Conservation (phyloP, 371 early-diverging fungal species). For the Rhizopus delemar region DNA sequence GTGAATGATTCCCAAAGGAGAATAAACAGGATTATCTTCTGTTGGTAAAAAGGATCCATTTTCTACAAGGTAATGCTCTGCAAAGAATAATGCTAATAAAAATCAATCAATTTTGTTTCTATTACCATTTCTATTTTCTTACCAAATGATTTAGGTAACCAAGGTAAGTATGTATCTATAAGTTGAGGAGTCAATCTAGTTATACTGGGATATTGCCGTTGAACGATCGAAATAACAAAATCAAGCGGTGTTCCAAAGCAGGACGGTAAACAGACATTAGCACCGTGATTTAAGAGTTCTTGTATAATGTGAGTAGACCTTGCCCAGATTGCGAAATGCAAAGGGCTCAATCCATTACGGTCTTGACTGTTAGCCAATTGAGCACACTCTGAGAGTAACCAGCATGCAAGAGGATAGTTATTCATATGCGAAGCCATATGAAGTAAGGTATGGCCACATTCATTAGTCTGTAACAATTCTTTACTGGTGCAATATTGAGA, state of each 20-base stretch:
- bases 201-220: neutral
- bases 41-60: neutral
- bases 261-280: neutral
- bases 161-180: neutral
- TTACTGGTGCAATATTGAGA: conserved; percentile 1
- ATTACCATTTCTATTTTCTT: neutral
- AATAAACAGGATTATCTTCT: neutral
- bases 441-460: conserved; percentile 19
- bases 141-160: neutral
- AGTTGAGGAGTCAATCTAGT: neutral
- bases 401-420: conserved; percentile 1
- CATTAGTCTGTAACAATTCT: conserved; percentile 3
- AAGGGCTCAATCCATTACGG: conserved; percentile 23
- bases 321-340: conserved; percentile 17
- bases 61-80: neutral
- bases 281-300: conserved; percentile 5
- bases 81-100: neutral
- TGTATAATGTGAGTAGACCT: conserved; percentile 3
- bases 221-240: neutral
- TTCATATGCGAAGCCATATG: conserved; percentile 22
- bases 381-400: conserved; percentile 3
- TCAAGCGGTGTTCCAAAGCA: conserved; percentile 9
- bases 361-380: conserved; percentile 12
- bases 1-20: neutral
- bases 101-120: neutral